Percentiles rank a stretch among this genome's conserved stretches.
phyloP scores from a whole-genome alignment of 192 early-diverging fungal species.

The Haplosporangium gracile region DNA sequence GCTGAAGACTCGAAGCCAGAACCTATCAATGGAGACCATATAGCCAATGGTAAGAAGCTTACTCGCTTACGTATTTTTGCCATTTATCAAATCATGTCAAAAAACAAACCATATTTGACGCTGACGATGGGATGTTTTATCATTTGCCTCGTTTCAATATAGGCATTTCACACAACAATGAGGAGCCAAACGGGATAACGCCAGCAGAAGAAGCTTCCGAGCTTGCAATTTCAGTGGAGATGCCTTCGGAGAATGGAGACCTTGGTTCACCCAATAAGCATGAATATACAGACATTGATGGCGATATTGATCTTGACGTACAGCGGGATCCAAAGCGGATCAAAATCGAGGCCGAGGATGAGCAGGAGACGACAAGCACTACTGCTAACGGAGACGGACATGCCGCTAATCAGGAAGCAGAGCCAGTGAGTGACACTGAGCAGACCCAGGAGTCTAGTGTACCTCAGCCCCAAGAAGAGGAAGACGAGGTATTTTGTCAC shows the following conservation, averaged over 20 bases:
- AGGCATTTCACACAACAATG: conserved; percentile 7
- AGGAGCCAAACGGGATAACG: background rate
- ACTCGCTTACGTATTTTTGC: background rate
- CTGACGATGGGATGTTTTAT: background rate
- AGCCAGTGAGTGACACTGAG: conserved; percentile 1
- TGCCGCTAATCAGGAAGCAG: conserved; percentile 25
- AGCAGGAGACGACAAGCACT: conserved; percentile 20
- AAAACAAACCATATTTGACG: background rate
- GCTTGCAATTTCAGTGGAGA: background rate
- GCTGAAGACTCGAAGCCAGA: conserved; percentile 3
- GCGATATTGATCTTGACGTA: conserved; percentile 5
- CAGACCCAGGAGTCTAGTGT: conserved; percentile 21
- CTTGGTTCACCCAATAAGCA: conserved; percentile 13
- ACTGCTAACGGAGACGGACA: conserved; percentile 13
- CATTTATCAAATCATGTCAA: background rate
- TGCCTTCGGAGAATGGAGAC: background rate
- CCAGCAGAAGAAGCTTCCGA: background rate
- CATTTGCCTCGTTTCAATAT: background rate
- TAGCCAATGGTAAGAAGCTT: conserved; percentile 15
- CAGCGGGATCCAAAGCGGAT: conserved; percentile 37
- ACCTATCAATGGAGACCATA: conserved; percentile 12
- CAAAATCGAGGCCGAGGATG: conserved; percentile 49
- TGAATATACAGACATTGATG: conserved; percentile 15
- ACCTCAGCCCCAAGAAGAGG: conserved; percentile 51
- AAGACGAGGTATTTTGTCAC: conserved; percentile 31